Evolutionary conservation across 768 basidiomycete genomes (phyloP).

Genomic region (Gloeophyllum trabeum): DNA sequence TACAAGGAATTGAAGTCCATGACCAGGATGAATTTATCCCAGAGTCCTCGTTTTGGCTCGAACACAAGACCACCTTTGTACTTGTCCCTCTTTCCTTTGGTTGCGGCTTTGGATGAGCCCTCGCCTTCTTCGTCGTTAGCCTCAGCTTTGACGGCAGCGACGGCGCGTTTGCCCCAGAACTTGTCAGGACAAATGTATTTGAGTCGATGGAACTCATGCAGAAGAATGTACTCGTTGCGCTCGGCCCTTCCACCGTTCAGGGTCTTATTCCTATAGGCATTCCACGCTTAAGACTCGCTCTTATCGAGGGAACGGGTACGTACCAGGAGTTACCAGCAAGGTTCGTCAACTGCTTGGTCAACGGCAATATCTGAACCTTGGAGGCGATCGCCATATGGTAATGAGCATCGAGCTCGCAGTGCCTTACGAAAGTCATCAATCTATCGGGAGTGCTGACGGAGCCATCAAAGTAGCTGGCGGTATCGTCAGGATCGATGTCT

Average conservation of each 20-base stretch:
- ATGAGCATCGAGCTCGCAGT: conserved; percentile 93
- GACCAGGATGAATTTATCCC: conserved; percentile 95
- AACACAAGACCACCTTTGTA: conserved; percentile 98
- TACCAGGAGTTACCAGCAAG: conserved; percentile 97
- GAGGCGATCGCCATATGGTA: conserved; percentile 94
- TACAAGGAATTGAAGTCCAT: conserved; percentile 99
- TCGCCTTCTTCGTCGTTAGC: conserved; percentile 41
- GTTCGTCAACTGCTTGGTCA: conserved; percentile 90
- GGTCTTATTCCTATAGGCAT: conserved; percentile 76
- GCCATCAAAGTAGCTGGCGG: conserved; percentile 81
- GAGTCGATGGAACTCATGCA: conserved; percentile 94
- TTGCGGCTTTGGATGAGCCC: conserved; percentile 26
- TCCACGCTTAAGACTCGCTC: no score
- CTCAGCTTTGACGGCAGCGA: conserved; percentile 37
- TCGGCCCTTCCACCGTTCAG: conserved; percentile 96
- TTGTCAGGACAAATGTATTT: conserved; percentile 98
- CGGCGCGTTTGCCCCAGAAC: conserved; percentile 66
- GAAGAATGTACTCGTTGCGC: conserved; percentile 96
- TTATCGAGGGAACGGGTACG: conserved; percentile 12
- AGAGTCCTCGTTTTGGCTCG: conserved; percentile 89
- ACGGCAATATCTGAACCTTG: conserved; percentile 87
- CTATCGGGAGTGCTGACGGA: conserved; percentile 63
- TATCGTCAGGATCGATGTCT: conserved; percentile 95
- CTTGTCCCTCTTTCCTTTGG: conserved; percentile 78
- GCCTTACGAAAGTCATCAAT: conserved; percentile 79